Conservation (phyloP, 2,329 filamentous ascomycete species). For the Balansia obtecta region DNA sequence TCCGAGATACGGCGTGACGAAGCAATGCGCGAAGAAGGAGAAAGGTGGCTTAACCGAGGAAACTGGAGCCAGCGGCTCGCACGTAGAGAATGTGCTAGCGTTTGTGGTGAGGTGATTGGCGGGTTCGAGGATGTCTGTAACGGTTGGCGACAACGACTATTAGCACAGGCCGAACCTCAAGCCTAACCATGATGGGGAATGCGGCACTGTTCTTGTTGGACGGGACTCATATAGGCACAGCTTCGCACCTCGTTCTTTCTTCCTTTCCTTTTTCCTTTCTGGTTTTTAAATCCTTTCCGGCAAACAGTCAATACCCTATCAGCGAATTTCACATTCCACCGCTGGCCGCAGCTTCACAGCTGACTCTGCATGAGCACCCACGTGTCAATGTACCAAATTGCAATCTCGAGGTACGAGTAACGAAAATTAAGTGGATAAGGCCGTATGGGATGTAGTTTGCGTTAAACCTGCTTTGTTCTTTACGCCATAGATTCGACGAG, state of each 20-base stretch:
- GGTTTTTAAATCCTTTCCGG: too few relatives aligned
- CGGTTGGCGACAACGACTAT: slow-evolving; percentile 64
- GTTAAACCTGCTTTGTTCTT: neutral
- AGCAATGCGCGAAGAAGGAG: slow-evolving; percentile 70
- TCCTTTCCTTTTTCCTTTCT: neutral
- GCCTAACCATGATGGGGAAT: slow-evolving; percentile 14
- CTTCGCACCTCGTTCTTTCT: neutral
- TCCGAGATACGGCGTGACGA: slow-evolving; percentile 75
- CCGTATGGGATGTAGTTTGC: neutral
- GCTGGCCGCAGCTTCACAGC: neutral
- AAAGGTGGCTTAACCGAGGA: slow-evolving; percentile 66
- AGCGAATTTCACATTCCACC: neutral
- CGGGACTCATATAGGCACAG: neutral
- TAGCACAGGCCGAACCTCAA: slow-evolving; percentile 47
- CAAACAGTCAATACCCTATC: neutral
- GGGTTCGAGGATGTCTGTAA: slow-evolving; percentile 90
- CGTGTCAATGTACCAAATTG: neutral
- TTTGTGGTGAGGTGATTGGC: slow-evolving; percentile 78
- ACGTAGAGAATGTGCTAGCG: slow-evolving; percentile 67
- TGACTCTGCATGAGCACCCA: too few relatives aligned
- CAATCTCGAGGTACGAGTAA: neutral
- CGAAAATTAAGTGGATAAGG: neutral
- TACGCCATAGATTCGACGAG: neutral
- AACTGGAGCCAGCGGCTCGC: slow-evolving; percentile 71
- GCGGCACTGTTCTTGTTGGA: neutral